Base-by-base conservation (phyloP, 352 stramenopile species). In the Hyphochytrium catenoides region DNA sequence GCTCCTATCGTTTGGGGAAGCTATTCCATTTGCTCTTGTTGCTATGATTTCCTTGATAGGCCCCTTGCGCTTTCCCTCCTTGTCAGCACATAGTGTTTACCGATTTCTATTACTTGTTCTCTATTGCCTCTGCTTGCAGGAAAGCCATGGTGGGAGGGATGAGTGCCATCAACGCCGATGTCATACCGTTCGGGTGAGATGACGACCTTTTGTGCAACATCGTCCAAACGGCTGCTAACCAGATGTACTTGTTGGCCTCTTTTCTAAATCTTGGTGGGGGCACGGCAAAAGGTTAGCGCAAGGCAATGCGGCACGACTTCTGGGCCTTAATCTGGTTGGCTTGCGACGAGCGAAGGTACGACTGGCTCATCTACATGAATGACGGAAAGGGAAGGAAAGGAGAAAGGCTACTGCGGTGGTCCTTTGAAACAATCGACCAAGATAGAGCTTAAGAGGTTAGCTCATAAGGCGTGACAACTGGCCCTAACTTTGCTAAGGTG, bases 131-230 rank as follows among this genome's bases (percentile, higher is more conserved):
- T 8, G n/a, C 11, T 33, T 11, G 12, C 38, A 55, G 51, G 4
- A 42, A 77, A 15, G 65, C 63, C 8, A 82, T 82, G 68, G 39
- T 82, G 19, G 68, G 68, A 4, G 68, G 65, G 9, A 61, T 70
- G 18, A 82, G 68, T 41, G 68, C 68, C 7, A 59, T 82, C n/a
- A 66, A 79, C 36, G 63, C 57, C 7, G 65, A 82, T 28, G 63
- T 82, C 25, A 37, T 82, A n/a, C 65, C 68, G 2, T 82, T 71
- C 39, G 65, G 68, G 4, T 54, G 72, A n/a, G n/a, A n/a, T n/a
- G n/a, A n/a, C n/a, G n/a, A n/a, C n/a, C n/a, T n/a, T n/a, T n/a
- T n/a, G n/a, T n/a, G n/a, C n/a, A n/a, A n/a, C n/a, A n/a, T n/a
- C n/a, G n/a, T n/a, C n/a, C n/a, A n/a, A n/a, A n/a, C n/a, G n/a